A percentile compares a stretch with the other conserved stretches of the same genome.
Conservation (phyloP, 2,329 filamentous ascomycete genomes). For the Cercospora citrullina region DNA sequence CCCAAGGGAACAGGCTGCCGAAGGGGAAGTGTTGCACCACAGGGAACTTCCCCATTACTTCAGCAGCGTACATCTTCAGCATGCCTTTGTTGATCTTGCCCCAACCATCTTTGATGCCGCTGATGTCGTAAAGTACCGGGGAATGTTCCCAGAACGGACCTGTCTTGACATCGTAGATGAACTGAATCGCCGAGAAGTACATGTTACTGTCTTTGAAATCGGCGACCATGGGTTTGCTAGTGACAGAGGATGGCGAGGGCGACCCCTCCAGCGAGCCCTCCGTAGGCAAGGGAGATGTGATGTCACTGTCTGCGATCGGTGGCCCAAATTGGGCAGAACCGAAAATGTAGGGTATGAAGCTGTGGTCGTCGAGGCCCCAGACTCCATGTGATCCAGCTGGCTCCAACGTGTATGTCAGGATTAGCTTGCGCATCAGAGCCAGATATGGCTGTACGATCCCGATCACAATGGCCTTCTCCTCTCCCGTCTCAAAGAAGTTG, state of each 20-base stretch:
- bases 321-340: conserved; percentile 87
- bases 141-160: conserved; percentile 95
- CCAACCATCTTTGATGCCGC: conserved; percentile 85
- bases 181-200: conserved; percentile 94
- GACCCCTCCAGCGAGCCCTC: conserved; percentile 72
- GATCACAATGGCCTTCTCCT: conserved; percentile 78
- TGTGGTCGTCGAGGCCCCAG: conserved; percentile 98
- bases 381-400: conserved; percentile 95
- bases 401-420: conserved; percentile 88
- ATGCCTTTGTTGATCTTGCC: conserved; percentile 96
- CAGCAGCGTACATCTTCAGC: conserved; percentile 99
- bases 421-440: conserved; percentile 75
- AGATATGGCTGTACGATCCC: conserved; percentile 84
- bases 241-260: conserved; percentile 69
- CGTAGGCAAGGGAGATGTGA: conserved; percentile 58
- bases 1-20: conserved; percentile 52
- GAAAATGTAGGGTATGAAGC: conserved; percentile 90
- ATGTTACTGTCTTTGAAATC: conserved; percentile 54
- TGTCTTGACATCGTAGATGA: conserved; percentile 95
- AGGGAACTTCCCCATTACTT: conserved; percentile 94
- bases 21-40: conserved; percentile 87
- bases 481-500: conserved; percentile 67
- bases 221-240: conserved; percentile 44
- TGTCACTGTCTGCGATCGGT: conserved; percentile 63
- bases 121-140: conserved; percentile 91